Base-by-base conservation (phyloP, 2,329 filamentous ascomycete species). In the Dendryphion nanum region DNA sequence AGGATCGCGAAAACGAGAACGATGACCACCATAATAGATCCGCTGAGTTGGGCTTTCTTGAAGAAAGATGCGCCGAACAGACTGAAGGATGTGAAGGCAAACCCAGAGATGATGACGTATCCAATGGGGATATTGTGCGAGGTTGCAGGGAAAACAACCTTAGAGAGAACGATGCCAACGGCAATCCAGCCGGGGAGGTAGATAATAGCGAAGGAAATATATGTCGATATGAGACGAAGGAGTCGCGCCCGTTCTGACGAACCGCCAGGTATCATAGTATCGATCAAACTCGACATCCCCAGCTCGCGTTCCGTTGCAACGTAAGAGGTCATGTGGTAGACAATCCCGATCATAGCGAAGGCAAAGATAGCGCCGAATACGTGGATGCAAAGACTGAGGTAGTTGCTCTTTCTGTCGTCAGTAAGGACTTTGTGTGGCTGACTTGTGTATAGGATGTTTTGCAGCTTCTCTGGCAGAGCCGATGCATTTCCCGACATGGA, bases 241-340 rank as follows among this genome's bases (percentile, higher is more conserved):
- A 56, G 1, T 20, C 48, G 36, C 4, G 49, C 52, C 20, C 51
- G 41, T 6, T 45, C 34, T n/a, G 40, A 45, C 12, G 45, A 51
- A 4, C 42, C 51, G 16, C 53, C 53, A 14, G 51, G 49, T 15
- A 58, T 50, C 53, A 58, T 57, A 2, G 53, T 45, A 18, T 58
- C 55, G 26, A 58, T 54, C 3, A 58, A 39, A 3, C 46, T 40
- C 8, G 50, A 48, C 53, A 58, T 57, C 26, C 55, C 53, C n/a
- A 53, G 41, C 28, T 57, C 51, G 19, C 53, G 40, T 32, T 57
- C 55, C 10, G 36, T 37, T n/a, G 55, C 48, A 4, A 58, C 44
- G 21, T 53, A 55, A 3, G 53, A 50, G 2, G 50, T 49, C 44
- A 58, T 45, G 17, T 58, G 53, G 30, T 58, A 57, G 18, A 53